phyloP scores from a whole-genome alignment of 1,139 yeast genomes.

The Pichia terricola region DNA sequence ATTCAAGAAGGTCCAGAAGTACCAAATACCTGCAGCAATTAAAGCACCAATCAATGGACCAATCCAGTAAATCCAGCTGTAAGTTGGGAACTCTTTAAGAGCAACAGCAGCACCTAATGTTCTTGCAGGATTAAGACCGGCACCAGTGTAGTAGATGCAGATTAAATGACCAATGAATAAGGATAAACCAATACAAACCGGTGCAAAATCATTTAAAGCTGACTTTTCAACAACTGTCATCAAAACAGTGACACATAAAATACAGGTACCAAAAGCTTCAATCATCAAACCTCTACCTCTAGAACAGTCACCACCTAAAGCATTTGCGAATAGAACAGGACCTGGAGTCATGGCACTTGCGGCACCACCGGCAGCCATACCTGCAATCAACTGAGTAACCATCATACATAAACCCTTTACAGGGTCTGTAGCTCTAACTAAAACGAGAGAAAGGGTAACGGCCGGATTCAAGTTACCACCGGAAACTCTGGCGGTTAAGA shows the following conservation, averaged over 20 bases:
- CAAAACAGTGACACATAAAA: slow-evolving; percentile 67
- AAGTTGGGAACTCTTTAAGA: slow-evolving; percentile 58
- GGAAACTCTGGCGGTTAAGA: slow-evolving; percentile 67
- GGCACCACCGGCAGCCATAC: slow-evolving; percentile 91
- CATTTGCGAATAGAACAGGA: slow-evolving; percentile 59
- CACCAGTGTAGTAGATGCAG: slow-evolving; percentile 80
- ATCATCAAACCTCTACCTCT: slow-evolving; percentile 69
- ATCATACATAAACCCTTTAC: slow-evolving; percentile 59
- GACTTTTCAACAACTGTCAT: slow-evolving; percentile 82
- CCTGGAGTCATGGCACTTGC: slow-evolving; percentile 88
- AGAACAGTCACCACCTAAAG: slow-evolving; percentile 64
- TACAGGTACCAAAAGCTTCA: slow-evolving; percentile 73
- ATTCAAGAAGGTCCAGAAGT: slow-evolving; percentile 53
- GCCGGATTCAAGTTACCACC: slow-evolving; percentile 93
- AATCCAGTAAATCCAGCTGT: slow-evolving; percentile 91
- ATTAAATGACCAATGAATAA: slow-evolving; percentile 76
- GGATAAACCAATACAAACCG: slow-evolving; percentile 75
- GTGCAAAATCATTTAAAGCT: slow-evolving; percentile 70
- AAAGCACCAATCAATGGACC: slow-evolving; percentile 71
- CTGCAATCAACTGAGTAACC: slow-evolving; percentile 66
- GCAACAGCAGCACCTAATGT: slow-evolving; percentile 68
- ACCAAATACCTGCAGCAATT: slow-evolving; percentile 61
- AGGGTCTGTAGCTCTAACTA: slow-evolving; percentile 68
- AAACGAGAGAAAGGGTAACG: slow-evolving; percentile 62
- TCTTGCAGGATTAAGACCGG: slow-evolving; percentile 89